Conservation (phyloP, 1,284 basidiomycete genomes). For the Apiotrichum gracile region DNA sequence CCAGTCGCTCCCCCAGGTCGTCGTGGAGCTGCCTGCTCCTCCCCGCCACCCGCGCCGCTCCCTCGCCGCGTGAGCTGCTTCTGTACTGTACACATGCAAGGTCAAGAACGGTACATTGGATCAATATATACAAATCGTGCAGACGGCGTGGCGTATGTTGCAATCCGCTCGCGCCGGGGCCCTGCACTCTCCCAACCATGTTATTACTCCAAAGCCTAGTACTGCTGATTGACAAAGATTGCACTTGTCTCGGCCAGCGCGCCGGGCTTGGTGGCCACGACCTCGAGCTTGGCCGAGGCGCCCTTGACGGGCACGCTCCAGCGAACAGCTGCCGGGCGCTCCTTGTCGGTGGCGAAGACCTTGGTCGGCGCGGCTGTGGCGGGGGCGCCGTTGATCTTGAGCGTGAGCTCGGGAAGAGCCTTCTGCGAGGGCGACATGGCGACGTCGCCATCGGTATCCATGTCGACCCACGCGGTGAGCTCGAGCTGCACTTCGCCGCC, state of each 20-base stretch:
- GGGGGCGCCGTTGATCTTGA: slow-evolving; percentile 31
- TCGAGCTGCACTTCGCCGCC: slow-evolving; percentile 35
- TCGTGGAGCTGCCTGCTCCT: background rate
- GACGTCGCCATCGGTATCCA: background rate
- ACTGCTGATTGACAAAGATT: slow-evolving; percentile 38
- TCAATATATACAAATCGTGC: no score
- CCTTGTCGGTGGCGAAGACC: slow-evolving; percentile 5
- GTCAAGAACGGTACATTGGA: no score
- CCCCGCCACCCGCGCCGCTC: background rate
- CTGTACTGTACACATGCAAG: background rate
- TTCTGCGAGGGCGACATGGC: background rate
- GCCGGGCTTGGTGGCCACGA: slow-evolving; percentile 32
- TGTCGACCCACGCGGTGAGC: slow-evolving; percentile 33
- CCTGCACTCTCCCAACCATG: no score
- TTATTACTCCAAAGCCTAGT: background rate
- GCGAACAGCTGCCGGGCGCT: slow-evolving; percentile 26
- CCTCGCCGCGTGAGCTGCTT: background rate
- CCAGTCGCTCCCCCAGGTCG: background rate
- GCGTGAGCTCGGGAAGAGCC: slow-evolving; percentile 21
- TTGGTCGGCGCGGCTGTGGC: slow-evolving; percentile 9
- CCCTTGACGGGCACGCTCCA: slow-evolving; percentile 34
- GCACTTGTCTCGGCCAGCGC: slow-evolving; percentile 30
- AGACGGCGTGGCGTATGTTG: no score
- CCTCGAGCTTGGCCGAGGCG: slow-evolving; percentile 35
- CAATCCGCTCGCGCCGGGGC: no score